Evolutionary conservation across 2,329 filamentous ascomycete species (phyloP).

Genomic region (Fusarium graminum): DNA sequence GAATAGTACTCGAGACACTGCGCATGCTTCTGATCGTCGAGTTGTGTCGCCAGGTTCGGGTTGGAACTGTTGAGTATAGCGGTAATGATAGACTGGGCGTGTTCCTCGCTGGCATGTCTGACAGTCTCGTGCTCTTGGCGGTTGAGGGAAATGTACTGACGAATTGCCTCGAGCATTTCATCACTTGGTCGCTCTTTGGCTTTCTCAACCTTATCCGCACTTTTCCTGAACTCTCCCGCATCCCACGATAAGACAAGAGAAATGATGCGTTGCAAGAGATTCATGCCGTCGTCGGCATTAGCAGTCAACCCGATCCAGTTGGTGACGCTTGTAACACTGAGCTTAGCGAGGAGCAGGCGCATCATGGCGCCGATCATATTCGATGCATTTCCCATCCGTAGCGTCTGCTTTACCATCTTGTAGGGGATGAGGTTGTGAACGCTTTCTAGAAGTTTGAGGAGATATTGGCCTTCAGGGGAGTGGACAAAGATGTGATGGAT

Average conservation of each 20-base stretch:
- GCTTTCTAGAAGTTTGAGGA: conserved; percentile 78
- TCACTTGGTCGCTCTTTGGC: conserved; percentile 68
- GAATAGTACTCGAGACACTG: conserved; percentile 78
- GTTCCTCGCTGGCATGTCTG: conserved; percentile 66
- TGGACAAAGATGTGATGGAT: conserved; percentile 79
- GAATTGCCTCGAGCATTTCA: conserved; percentile 71
- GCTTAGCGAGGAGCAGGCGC: conserved; percentile 79
- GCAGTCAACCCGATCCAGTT: conserved; percentile 83
- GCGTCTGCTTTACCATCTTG: conserved; percentile 76
- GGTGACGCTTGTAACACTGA: conserved; percentile 78
- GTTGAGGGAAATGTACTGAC: conserved; percentile 66
- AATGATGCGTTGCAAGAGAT: conserved; percentile 81
- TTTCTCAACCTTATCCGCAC: conserved; percentile 73
- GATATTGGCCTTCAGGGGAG: conserved; percentile 80
- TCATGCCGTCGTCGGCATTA: conserved; percentile 82
- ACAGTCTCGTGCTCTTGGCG: conserved; percentile 69
- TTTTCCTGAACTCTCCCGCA: conserved; percentile 75
- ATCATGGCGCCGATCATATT: conserved; percentile 85
- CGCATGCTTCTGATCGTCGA: conserved; percentile 72
- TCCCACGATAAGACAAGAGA: conserved; percentile 81
- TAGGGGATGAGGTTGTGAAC: conserved; percentile 80
- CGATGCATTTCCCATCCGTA: conserved; percentile 82
- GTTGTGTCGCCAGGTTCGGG: conserved; percentile 57
- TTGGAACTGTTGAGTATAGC: conserved; percentile 72
- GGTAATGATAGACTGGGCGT: conserved; percentile 71